These are phyloP conservation scores for Coniophora puteana DNA, from an alignment of 1,284 basidiomycete genomes.

Conservation along the genomic window DNA sequence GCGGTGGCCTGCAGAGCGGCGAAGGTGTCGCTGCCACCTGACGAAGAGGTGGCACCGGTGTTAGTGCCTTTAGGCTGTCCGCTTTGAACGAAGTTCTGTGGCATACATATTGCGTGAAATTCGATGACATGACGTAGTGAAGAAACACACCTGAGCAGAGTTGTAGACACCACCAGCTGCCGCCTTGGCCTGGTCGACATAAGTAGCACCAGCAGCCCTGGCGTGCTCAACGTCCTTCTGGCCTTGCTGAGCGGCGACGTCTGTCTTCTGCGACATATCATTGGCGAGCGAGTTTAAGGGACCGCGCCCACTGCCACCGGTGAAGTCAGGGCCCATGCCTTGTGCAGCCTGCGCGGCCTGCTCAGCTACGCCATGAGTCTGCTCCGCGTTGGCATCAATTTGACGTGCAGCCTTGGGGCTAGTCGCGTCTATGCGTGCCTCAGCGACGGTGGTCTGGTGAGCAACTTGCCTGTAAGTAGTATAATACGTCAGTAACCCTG, in stretches of 20 bases:
- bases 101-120: not conserved
- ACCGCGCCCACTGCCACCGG: slow-evolving; percentile 31
- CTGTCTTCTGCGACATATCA: slow-evolving; percentile 38
- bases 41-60: slow-evolving; percentile 1
- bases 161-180: slow-evolving; percentile 40
- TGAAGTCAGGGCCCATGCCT: slow-evolving; percentile 41
- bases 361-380: slow-evolving; percentile 40
- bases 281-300: slow-evolving; percentile 43
- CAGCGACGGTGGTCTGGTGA: slow-evolving; percentile 47
- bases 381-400: slow-evolving; percentile 41
- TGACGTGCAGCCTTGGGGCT: slow-evolving; percentile 34
- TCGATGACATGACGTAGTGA: not conserved
- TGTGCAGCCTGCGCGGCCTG: slow-evolving; percentile 46
- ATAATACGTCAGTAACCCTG: not conserved
- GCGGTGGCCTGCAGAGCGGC: slow-evolving; percentile 33
- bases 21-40: slow-evolving; percentile 9
- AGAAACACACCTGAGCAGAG: slow-evolving; percentile 46
- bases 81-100: slow-evolving; percentile 4
- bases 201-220: slow-evolving; percentile 39
- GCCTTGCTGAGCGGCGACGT: slow-evolving; percentile 53
- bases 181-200: slow-evolving; percentile 51
- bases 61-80: slow-evolving; percentile 1
- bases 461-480: slow-evolving; percentile 19
- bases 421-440: slow-evolving; percentile 45
- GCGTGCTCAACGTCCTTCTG: slow-evolving; percentile 43